Evolutionary conservation across 2,329 filamentous ascomycete species (phyloP).

Genomic region (Salinomyces thailandicus): DNA sequence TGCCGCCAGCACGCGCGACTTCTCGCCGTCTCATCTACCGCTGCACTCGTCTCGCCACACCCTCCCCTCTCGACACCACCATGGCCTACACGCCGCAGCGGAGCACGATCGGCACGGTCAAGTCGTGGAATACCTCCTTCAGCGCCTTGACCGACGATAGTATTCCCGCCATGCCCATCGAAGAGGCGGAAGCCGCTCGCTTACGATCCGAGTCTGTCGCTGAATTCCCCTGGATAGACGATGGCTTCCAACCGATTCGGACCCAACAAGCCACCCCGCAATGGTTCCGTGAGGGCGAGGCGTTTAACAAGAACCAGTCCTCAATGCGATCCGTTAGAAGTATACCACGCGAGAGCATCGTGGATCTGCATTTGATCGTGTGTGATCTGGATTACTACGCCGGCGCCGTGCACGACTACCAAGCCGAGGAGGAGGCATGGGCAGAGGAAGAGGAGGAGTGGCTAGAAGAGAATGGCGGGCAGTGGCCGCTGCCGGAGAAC

Average conservation of each 20-base stretch:
- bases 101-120: conserved; percentile 23
- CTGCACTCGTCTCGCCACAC: not conserved
- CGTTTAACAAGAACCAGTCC: conserved; percentile 12
- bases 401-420: conserved; percentile 27
- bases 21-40: not conserved
- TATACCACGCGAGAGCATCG: conserved; percentile 23
- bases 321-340: conserved; percentile 18
- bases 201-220: conserved; percentile 19
- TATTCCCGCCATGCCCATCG: conserved; percentile 16
- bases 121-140: conserved; percentile 24
- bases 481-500: conserved; percentile 15
- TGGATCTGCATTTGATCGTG: conserved; percentile 26
- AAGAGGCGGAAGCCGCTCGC: conserved; percentile 22
- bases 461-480: conserved; percentile 17
- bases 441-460: conserved; percentile 21
- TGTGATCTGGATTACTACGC: conserved; percentile 28
- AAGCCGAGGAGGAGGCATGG: conserved; percentile 22
- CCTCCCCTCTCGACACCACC: conserved; percentile 1
- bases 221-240: conserved; percentile 25
- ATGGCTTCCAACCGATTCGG: conserved; percentile 23
- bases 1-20: not conserved
- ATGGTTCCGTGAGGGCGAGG: conserved; percentile 24
- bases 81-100: conserved; percentile 23
- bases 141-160: conserved; percentile 19
- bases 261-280: conserved; percentile 17